Base-by-base conservation (phyloP, 331 rosid genomes). In the Spiraea crenata region DNA sequence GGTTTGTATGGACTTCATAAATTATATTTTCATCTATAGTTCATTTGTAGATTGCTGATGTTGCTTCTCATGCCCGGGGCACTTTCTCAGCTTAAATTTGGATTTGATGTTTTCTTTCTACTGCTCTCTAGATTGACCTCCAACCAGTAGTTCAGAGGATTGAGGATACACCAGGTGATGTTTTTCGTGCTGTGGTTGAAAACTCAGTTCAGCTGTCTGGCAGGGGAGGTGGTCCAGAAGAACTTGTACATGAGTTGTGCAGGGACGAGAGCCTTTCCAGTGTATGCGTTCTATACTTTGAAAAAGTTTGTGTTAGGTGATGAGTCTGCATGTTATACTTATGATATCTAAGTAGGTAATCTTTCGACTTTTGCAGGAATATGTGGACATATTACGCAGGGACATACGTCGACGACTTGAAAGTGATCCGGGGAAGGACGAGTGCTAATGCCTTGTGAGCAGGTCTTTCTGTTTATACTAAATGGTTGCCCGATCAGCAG, bases 221-320 rank as follows among this genome's bases (percentile, higher is more conserved):
- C 34, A 62, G 77, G 48, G 86, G 77, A 85, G 82, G 72, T 74
- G 79, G 73, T 70, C 58, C 78, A 25, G 75, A 75, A 70, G 91
- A 74, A 71, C 80, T 91, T 44, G 81, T 90, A 80, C 86, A 88
- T 66, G 99, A 87, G 84, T 77, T 95, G 73, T 88, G 93, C 87
- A 45, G 83, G 54, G 82, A 95, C 35, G 99, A 91, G 55, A 70
- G 61, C 49, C 98, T 95, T 67, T 86, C 85, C 11, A 54, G 79
- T 52, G 99, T 95, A 72, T 54, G 92, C 67, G 66, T 35, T 44
- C 20, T 31, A 10, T 39, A 35, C 40, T 51, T 34, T 39, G 7
- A 39, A 31, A 45, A 7, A 44, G 7, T 35, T 25, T 62, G 25
- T 52, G 44, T 35, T 20, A 7, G 46, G 14, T 54, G 31, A 25